Base-by-base conservation (phyloP, 169 alveolate species). In the Toxoplasma gondii region DNA sequence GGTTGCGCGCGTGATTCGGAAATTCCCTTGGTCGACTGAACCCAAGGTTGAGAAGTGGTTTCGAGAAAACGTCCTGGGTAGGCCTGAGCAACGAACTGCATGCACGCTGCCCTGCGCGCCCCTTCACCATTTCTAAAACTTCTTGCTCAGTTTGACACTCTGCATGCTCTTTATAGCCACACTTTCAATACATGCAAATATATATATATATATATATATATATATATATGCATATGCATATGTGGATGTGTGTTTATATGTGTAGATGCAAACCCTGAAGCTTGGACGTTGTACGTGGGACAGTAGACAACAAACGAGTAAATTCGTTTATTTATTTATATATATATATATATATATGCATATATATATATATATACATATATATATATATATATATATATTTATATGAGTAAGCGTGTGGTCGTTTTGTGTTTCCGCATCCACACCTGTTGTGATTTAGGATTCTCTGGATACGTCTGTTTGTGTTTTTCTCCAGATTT, bases 21-120 rank as follows among this genome's bases (percentile, higher is more conserved):
- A 69, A 19, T 86, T 91, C 5, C 88, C 87, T 24, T 91, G 94
- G 94, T 19, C 43, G 53, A 39, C 81, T 17, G 88, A 91, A 44
- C 83, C 81, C 10, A n/a, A 88, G 39, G 83, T 88, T 24, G 80
- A 45, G 31, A 29, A 39, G 58, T 88, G 82, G 83, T 53, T 88
- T 39, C 54, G 82, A 53, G 70, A 88, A 10, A 36, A 34, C 16
- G 24, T 53, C 16, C 83, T 88, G 38, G 92, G 92, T 88, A 45
- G 39, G 49, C 19, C 67, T 5, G 36, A 0, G 31, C 0, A 34
- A 9, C 41, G 19, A 43, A 19, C 4, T 22, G 43, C 43, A 39
- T 16, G 38, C 38, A 36, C 29, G 24, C 22, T 36, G 17, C 34
- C 58, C 16, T 24, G 54, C 16, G 45, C 16, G n/a, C n/a, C n/a